Evolutionary conservation across 208 protist genomes (phyloP).

Genomic region (Leishmania amazonensis): DNA sequence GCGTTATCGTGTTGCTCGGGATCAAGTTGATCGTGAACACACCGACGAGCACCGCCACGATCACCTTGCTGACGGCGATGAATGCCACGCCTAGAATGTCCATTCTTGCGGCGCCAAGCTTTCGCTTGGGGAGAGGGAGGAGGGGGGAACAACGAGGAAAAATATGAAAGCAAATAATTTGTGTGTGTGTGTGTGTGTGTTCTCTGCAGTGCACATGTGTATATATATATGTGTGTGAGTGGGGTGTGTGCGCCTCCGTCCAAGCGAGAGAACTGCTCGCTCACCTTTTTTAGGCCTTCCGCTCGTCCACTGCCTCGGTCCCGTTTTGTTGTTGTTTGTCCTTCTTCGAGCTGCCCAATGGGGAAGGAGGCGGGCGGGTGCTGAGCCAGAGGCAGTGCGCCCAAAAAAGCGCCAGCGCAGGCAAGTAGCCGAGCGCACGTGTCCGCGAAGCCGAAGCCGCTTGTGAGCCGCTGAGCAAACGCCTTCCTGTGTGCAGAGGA

Average conservation of each 20-base stretch:
- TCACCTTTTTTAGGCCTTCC: background rate
- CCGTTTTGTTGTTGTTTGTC: background rate
- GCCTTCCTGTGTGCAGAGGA: background rate
- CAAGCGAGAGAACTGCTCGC: background rate
- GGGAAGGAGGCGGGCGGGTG: background rate
- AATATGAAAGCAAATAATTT: background rate
- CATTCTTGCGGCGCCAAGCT: constrained; percentile 10
- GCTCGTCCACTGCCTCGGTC: background rate
- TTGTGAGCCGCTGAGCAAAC: background rate
- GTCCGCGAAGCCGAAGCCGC: background rate
- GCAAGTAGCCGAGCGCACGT: background rate
- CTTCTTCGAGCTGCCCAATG: background rate
- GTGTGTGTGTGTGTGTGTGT: background rate
- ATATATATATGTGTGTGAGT: background rate
- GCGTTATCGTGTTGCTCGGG: constrained; percentile 45
- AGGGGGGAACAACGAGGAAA: background rate
- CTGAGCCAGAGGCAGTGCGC: background rate
- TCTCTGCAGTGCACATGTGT: background rate
- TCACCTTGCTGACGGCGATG: constrained; percentile 71
- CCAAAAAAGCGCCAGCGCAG: background rate
- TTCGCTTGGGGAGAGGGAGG: background rate
- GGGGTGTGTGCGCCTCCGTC: background rate
- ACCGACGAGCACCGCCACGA: constrained; percentile 75
- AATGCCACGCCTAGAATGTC: constrained; percentile 71
- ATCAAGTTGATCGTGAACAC: constrained; percentile 56